Conservation (phyloP, 768 basidiomycete genomes). For the Suillus plorans region DNA sequence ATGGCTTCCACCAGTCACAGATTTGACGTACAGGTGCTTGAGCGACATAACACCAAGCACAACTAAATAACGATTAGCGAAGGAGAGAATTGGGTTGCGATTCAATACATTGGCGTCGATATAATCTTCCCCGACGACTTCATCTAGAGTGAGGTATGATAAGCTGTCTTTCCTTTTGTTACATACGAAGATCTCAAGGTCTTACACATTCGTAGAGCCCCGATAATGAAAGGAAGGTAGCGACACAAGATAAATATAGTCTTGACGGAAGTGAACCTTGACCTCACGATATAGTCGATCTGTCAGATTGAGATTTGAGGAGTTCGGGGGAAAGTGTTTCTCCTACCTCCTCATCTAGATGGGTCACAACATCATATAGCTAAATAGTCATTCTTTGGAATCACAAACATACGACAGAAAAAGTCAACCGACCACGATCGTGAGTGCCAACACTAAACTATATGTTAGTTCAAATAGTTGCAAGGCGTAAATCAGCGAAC, state of each 20-base stretch:
- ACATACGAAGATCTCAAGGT: not conserved
- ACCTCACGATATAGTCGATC: not conserved
- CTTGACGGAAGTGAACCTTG: not conserved
- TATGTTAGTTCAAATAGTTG: not conserved
- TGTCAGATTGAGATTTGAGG: not conserved
- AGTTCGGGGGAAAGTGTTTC: not conserved
- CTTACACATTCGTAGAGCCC: not conserved
- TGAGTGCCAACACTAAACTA: not conserved
- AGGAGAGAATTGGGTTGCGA: not conserved
- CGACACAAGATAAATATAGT: not conserved
- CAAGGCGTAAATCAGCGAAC: not conserved
- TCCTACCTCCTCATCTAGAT: slow-evolving; percentile 1
- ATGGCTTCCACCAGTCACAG: not conserved
- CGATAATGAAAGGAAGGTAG: not conserved
- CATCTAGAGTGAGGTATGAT: not conserved
- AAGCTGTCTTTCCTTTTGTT: not conserved
- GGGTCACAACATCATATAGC: not conserved
- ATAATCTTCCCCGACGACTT: not conserved
- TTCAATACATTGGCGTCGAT: not conserved
- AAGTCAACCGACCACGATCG: not conserved
- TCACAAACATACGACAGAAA: not conserved
- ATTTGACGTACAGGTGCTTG: not conserved
- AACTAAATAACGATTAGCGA: not conserved
- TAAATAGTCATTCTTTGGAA: not conserved
- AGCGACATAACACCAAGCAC: not conserved